phyloP scores from a whole-genome alignment of 371 early-diverging fungal species.

The Mortierella sp. region DNA sequence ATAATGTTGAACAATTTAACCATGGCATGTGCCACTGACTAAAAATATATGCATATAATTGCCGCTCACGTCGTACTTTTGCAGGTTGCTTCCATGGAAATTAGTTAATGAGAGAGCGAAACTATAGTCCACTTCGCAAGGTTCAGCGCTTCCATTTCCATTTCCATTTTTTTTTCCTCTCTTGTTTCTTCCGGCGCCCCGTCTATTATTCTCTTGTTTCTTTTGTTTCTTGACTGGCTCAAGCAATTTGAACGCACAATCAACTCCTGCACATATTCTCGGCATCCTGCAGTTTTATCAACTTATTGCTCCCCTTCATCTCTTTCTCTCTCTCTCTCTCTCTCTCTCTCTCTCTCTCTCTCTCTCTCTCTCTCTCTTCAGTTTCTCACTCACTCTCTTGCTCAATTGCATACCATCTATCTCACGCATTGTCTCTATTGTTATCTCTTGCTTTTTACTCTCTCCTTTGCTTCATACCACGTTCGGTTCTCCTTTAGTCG shows the following conservation, averaged over 20 bases:
- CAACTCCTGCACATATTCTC: constrained; percentile 9
- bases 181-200: background rate
- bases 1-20: background rate
- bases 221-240: background rate
- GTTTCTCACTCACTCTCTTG: background rate
- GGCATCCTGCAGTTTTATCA: background rate
- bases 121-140: background rate
- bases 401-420: background rate
- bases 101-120: background rate
- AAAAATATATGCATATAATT: constrained; percentile 14
- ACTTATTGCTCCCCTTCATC: background rate
- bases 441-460: background rate
- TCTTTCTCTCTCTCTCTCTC: background rate
- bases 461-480: constrained; percentile 11
- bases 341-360: constrained; percentile 5
- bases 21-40: constrained; percentile 3
- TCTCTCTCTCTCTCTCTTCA: constrained; percentile 12
- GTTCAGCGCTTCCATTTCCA: background rate
- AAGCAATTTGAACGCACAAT: background rate
- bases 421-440: background rate
- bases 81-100: background rate
- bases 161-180: background rate
- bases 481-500: constrained; percentile 8
- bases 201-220: background rate
- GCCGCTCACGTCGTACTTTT: background rate